Evolutionary conservation across 2,329 filamentous ascomycete genomes (phyloP).

Genomic region (Phialocephala subalpina): DNA sequence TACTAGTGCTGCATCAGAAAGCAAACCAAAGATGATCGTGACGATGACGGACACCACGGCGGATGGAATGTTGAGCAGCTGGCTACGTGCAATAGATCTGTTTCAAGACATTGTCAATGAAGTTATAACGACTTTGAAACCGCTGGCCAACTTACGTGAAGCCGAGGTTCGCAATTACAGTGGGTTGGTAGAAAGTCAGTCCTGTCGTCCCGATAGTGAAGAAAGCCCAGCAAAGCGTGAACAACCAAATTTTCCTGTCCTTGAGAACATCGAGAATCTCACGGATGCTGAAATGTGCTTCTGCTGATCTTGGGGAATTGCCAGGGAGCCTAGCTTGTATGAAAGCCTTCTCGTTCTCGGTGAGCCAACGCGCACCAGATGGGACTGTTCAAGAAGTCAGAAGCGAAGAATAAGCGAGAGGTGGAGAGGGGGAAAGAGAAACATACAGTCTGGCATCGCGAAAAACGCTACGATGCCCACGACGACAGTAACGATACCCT

Average conservation of each 20-base stretch:
- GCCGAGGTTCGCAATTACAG: slow-evolving; percentile 51
- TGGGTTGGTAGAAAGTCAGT: slow-evolving; percentile 52
- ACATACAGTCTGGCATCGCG: slow-evolving; percentile 59
- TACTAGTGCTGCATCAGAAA: slow-evolving; percentile 51
- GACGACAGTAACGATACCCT: slow-evolving; percentile 56
- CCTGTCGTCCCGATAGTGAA: slow-evolving; percentile 53
- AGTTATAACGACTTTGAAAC: neutral
- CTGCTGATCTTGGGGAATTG: slow-evolving; percentile 52
- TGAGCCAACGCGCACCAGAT: slow-evolving; percentile 53
- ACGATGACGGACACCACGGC: slow-evolving; percentile 51
- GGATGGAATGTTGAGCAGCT: slow-evolving; percentile 58
- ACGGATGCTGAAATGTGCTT: slow-evolving; percentile 50
- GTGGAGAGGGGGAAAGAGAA: neutral
- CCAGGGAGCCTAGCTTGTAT: slow-evolving; percentile 54
- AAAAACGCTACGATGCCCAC: slow-evolving; percentile 59
- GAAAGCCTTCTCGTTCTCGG: slow-evolving; percentile 55
- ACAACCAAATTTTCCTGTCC: slow-evolving; percentile 54
- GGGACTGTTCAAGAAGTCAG: slow-evolving; percentile 42
- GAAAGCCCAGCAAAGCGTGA: slow-evolving; percentile 53
- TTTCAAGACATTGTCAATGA: neutral
- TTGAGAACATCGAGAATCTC: slow-evolving; percentile 51
- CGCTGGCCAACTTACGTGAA: slow-evolving; percentile 45
- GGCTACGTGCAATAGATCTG: slow-evolving; percentile 52
- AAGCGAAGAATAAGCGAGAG: slow-evolving; percentile 35
- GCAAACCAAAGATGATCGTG: slow-evolving; percentile 51